These are phyloP conservation scores for Xylaria palmicola DNA, from an alignment of 495 filamentous ascomycete genomes.

Conservation along the genomic window DNA sequence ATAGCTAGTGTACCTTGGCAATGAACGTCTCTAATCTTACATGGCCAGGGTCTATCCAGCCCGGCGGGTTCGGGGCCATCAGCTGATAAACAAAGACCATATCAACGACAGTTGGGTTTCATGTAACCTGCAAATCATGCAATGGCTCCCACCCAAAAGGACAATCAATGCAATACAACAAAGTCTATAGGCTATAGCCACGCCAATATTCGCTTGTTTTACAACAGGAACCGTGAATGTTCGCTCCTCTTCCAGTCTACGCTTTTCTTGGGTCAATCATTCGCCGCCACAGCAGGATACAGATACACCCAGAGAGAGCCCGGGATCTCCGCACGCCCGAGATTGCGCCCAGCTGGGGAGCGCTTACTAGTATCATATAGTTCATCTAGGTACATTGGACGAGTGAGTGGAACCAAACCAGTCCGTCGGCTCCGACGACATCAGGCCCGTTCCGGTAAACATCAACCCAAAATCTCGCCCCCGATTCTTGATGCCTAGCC, in stretches of 20 bases:
- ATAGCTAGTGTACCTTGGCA: background rate
- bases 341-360: constrained; percentile 6
- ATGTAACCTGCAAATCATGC: background rate
- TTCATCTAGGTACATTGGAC: background rate
- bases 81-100: constrained; percentile 13
- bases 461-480: background rate
- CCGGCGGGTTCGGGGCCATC: constrained; percentile 4
- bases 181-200: background rate
- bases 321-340: constrained; percentile 6
- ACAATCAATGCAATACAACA: constrained; percentile 1
- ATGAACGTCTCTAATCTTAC: constrained; percentile 6
- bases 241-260: background rate
- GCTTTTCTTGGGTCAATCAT: background rate
- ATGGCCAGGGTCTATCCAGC: constrained; percentile 13
- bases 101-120: constrained; percentile 5
- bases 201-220: background rate
- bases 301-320: background rate
- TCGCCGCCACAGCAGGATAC: background rate
- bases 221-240: no score
- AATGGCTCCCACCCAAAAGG: background rate
- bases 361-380: constrained; percentile 8
- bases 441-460: background rate
- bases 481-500: background rate
- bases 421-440: background rate
- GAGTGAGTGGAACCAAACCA: no score